Percentiles rank a stretch among this genome's conserved stretches.
Conservation (phyloP, 306 rosid genomes). For the Pyrus pyrifolia region DNA sequence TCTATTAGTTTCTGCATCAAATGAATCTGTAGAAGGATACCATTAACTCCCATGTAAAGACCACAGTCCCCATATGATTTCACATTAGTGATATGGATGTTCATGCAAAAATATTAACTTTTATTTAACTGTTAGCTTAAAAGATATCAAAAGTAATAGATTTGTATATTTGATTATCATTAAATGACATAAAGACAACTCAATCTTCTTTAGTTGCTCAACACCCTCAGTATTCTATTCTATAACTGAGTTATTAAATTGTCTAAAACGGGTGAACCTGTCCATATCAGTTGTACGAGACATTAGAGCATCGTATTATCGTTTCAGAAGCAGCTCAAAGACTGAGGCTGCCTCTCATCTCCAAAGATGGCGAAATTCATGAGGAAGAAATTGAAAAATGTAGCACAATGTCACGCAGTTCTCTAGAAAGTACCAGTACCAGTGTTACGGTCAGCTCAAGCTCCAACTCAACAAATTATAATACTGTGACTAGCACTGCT, state of each 20-base stretch:
- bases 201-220: not conserved
- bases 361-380: slow-evolving; percentile 90
- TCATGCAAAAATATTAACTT: not conserved
- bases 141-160: not conserved
- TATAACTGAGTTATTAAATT: not conserved
- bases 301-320: slow-evolving; percentile 82
- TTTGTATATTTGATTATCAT: not conserved
- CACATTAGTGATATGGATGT: not conserved
- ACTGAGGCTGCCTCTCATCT: slow-evolving; percentile 85
- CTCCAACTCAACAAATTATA: slow-evolving; percentile 54
- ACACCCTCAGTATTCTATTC: not conserved
- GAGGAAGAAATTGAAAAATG: slow-evolving; percentile 85
- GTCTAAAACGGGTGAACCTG: not conserved
- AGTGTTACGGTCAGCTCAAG: slow-evolving; percentile 51
- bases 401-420: slow-evolving; percentile 65
- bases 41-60: not conserved
- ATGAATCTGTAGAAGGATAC: not conserved
- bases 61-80: not conserved
- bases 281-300: slow-evolving; percentile 64
- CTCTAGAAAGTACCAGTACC: slow-evolving; percentile 65
- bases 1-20: not conserved
- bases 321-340: slow-evolving; percentile 96
- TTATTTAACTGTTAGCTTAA: not conserved
- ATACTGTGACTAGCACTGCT: slow-evolving; percentile 48
- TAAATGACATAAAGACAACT: not conserved